phyloP scores from a whole-genome alignment of 202 grass and related monocot species.

The Cymbopogon flexuosus region DNA sequence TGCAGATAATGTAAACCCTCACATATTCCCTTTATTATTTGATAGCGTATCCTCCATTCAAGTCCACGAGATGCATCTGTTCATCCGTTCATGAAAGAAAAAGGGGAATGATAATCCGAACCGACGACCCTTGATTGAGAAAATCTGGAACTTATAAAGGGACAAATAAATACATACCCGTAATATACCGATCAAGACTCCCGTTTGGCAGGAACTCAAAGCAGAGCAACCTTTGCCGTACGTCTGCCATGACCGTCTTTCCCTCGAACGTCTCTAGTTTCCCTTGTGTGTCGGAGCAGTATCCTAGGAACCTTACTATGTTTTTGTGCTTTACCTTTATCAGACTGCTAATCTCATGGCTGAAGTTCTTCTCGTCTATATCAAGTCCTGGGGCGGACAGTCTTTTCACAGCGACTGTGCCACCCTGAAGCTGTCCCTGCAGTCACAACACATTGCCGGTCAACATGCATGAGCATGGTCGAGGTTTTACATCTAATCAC shows the following conservation, averaged over 20 bases:
- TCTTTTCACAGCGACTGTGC: neutral
- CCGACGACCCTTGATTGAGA: too few species aligned
- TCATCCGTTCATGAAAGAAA: too few species aligned
- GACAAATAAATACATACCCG: too few species aligned
- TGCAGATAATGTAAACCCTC: too few species aligned
- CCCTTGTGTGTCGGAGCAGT: neutral
- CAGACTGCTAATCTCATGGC: neutral
- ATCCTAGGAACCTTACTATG: neutral
- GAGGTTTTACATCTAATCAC: neutral
- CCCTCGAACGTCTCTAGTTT: neutral
- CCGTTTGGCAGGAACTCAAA: neutral
- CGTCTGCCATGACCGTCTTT: neutral
- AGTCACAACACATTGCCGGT: neutral
- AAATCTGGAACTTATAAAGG: too few species aligned
- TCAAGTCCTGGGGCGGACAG: neutral
- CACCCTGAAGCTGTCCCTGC: neutral
- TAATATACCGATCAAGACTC: neutral
- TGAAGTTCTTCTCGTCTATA: neutral
- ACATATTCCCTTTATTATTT: too few species aligned
- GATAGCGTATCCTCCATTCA: too few species aligned
- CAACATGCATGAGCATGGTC: neutral
- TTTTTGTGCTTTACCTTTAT: neutral
- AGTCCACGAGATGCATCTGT: too few species aligned
- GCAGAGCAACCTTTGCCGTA: neutral
- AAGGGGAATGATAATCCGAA: too few species aligned